A percentile compares a stretch with the other conserved stretches of the same genome.
phyloP scores from a whole-genome alignment of 495 filamentous ascomycete species.

The Lasiosphaeriaceae sp. region DNA sequence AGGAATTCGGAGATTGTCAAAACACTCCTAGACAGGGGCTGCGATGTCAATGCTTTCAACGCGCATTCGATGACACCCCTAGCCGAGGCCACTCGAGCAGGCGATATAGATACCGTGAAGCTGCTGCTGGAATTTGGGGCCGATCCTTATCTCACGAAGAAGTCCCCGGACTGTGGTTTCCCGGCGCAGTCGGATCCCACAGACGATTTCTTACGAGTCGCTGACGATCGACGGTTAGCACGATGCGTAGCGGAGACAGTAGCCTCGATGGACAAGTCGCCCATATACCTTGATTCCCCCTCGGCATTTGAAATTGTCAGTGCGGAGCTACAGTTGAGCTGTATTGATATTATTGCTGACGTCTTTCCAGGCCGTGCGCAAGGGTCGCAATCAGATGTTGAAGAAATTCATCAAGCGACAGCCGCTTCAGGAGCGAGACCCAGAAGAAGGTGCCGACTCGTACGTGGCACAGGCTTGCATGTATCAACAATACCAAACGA shows the following conservation, averaged over 20 bases:
- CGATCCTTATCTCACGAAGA: constrained; percentile 1
- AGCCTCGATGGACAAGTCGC: background rate
- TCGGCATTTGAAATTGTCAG: background rate
- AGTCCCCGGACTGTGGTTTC: background rate
- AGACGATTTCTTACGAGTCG: background rate
- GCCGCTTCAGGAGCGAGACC: background rate
- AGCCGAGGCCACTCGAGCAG: background rate
- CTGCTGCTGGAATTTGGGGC: constrained; percentile 4
- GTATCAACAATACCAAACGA: background rate
- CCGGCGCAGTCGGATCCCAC: background rate
- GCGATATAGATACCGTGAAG: background rate
- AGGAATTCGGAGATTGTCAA: background rate
- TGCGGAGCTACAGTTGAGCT: no score
- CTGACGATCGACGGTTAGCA: background rate
- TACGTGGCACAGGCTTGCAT: background rate
- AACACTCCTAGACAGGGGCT: constrained; percentile 1
- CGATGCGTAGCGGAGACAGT: background rate
- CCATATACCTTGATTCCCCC: background rate
- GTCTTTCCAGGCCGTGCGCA: background rate
- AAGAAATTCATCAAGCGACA: background rate
- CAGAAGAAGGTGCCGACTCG: background rate
- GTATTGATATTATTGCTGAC: background rate
- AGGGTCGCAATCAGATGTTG: background rate
- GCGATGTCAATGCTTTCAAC: constrained; percentile 1
- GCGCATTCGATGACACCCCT: constrained; percentile 1